phyloP scores from a whole-genome alignment of 371 early-diverging fungal genomes.

The Zopfochytrium polystomum region DNA sequence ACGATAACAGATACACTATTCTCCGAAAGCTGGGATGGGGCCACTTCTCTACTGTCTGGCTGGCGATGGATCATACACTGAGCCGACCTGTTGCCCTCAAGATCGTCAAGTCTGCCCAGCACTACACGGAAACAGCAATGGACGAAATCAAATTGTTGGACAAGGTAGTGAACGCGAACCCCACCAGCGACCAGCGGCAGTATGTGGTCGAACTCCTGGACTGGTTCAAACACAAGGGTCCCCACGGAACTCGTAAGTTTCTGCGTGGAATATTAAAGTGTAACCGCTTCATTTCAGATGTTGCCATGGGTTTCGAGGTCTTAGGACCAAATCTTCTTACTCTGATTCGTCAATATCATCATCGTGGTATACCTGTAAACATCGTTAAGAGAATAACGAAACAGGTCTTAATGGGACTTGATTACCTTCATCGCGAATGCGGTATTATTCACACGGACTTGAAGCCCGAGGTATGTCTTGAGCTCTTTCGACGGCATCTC shows the following conservation, averaged over 20 bases:
- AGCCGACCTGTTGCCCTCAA: conserved; percentile 89
- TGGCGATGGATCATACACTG: conserved; percentile 66
- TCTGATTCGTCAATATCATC: conserved; percentile 66
- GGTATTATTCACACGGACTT: conserved; percentile 97
- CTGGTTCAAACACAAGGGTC: conserved; percentile 83
- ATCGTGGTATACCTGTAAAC: conserved; percentile 77
- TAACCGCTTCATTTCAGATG: conserved; percentile 45
- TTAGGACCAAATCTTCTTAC: conserved; percentile 90
- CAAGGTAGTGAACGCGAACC: conserved; percentile 67
- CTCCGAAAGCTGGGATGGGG: conserved; percentile 96
- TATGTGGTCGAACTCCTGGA: conserved; percentile 85
- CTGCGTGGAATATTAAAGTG: neutral
- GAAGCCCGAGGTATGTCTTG: conserved; percentile 73
- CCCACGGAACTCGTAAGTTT: conserved; percentile 72
- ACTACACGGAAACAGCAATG: conserved; percentile 92
- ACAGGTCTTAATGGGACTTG: conserved; percentile 86
- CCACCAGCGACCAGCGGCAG: conserved; percentile 53
- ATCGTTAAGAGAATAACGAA: conserved; percentile 83
- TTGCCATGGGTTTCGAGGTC: conserved; percentile 96
- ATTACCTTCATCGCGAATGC: conserved; percentile 90
- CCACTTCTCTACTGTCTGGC: conserved; percentile 97
- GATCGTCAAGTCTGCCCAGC: conserved; percentile 90
- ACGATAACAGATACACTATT: conserved; percentile 74
- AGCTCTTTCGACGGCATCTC: neutral
- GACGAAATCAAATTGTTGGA: conserved; percentile 92